These are phyloP conservation scores for Platanthera zijinensis DNA, from an alignment of 106 monocot genomes.

Conservation along the genomic window DNA sequence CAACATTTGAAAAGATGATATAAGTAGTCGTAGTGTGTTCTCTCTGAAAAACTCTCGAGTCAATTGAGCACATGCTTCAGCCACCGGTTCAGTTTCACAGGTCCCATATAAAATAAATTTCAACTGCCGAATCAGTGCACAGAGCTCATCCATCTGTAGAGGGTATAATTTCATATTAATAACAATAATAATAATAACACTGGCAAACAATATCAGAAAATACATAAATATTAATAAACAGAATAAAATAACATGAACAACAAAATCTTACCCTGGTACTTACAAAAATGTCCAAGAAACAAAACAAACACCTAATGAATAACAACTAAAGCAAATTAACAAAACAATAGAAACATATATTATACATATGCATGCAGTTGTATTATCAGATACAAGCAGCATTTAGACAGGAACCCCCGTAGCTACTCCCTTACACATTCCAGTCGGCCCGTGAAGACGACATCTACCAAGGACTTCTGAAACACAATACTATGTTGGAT, in stretches of 20 bases:
- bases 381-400: not conserved
- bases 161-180: not conserved
- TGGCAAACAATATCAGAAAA: not conserved
- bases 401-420: no score
- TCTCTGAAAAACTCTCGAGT: conserved; percentile 86
- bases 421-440: no score
- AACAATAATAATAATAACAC: not conserved
- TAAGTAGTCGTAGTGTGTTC: conserved; percentile 63
- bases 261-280: not conserved
- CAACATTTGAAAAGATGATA: conserved; percentile 73
- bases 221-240: not conserved
- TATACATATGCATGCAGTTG: not conserved
- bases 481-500: no score
- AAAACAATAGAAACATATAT: not conserved
- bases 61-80: conserved; percentile 77
- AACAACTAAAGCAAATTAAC: not conserved
- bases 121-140: conserved; percentile 69
- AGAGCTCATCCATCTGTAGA: conserved; percentile 72
- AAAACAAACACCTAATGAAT: not conserved
- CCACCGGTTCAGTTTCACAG: conserved; percentile 68
- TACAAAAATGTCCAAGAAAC: not conserved
- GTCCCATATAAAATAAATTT: conserved; percentile 86
- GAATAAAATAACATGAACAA: not conserved
- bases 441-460: no score
- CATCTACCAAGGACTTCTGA: no score